Base-by-base conservation (phyloP, 1,284 basidiomycete species). In the Boletus holoroseus region DNA sequence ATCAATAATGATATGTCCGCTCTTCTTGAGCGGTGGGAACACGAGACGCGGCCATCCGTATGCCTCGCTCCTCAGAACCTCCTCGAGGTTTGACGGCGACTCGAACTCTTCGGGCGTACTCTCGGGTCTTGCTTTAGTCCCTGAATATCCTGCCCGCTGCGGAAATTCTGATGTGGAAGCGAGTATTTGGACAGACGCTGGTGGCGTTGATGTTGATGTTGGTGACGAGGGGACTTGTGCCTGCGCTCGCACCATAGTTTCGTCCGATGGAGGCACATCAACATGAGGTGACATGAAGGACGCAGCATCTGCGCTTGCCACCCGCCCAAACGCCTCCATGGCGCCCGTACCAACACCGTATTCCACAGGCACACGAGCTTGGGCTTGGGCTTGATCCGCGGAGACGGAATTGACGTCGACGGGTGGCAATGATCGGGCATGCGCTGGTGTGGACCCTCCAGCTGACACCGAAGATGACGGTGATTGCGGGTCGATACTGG, bases 1-100 rank as follows among this genome's bases (percentile, higher is more conserved):
- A 66, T 99, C 95, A 54, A 99, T 74, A 48, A 95, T 88, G 53
- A 98, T 82, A 68, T 99, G 95, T 0, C 95, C 95, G 56, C 85
- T 90, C 54, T 85, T 84, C 70, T 97, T 98, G 61, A 97, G 65
- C 13, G 95, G 94, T 18, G 93, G 83, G 58, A 89, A 88, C 38
- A 98, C 79, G 30, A 99, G 77, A 45, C 96, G 81, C 30, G 95
- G 92, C 95, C 95, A 98, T 47, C 74, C 70, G 58, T 83, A 91
- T 6, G 91, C 81, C 67, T 89, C 87, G 26, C 73, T 68, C 54
- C 81, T 73, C 55, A 89, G 68, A 32, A 73, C 69, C 34, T 71
- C 73, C 49, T 79, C 65, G 22, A 85, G 58, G 39, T 77, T 72
- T 34, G 61, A 62, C 32, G 58, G 57, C 40, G 66, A 54, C 44